Conservation (phyloP, 495 filamentous ascomycete species). For the Tuber microsphaerosporum region DNA sequence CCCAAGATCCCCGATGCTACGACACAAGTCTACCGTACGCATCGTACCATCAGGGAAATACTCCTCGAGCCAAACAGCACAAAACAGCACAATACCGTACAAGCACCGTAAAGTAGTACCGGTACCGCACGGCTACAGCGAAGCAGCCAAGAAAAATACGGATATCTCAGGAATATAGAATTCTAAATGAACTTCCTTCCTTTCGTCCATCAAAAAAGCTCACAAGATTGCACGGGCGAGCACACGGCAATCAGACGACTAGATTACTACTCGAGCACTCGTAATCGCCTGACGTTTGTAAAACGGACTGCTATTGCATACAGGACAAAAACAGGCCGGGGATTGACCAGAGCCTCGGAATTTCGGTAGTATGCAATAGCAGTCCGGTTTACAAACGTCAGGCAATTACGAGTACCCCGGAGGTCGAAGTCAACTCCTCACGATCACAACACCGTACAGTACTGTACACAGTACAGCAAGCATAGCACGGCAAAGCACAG, state of each 20-base stretch:
- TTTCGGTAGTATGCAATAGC: too few relatives aligned
- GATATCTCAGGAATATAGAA: neutral
- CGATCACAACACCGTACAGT: too few relatives aligned
- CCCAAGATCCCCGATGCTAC: neutral
- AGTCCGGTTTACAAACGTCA: too few relatives aligned
- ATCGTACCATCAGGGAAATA: neutral
- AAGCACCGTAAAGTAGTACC: too few relatives aligned
- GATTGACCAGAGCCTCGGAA: too few relatives aligned
- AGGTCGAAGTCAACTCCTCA: neutral
- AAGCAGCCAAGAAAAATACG: neutral
- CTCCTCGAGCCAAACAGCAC: neutral
- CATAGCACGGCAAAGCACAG: neutral
- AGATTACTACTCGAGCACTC: neutral
- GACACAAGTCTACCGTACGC: neutral
- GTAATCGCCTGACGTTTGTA: too few relatives aligned
- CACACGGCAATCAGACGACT: neutral
- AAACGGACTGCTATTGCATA: too few relatives aligned
- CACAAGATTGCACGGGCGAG: neutral
- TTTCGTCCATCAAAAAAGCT: neutral
- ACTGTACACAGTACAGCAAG: neutral
- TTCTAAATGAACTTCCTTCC: neutral
- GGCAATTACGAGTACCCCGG: too few relatives aligned
- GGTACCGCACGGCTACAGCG: neutral
- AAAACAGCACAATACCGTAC: neutral
- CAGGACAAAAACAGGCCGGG: too few relatives aligned